Percentiles rank a stretch among this genome's conserved stretches.
phyloP scores from a whole-genome alignment of 179 eudicot genomes.

The Actinidia arguta region DNA sequence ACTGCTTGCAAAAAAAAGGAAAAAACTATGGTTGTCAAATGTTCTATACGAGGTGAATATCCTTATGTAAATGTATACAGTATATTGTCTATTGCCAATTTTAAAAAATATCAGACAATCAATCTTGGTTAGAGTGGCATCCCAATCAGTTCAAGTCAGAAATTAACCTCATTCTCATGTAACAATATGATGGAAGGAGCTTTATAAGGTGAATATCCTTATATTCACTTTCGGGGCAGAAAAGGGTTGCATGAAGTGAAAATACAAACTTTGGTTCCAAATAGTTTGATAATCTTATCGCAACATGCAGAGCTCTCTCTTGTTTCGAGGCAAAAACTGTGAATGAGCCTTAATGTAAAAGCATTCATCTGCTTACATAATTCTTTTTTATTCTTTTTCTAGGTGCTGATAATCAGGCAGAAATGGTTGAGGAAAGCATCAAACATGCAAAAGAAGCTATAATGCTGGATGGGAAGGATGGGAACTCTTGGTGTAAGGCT shows the following conservation, averaged over 20 bases:
- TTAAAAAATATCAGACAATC: neutral
- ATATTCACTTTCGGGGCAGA: neutral
- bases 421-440: slow-evolving; percentile 77
- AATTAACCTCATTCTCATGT: slow-evolving; percentile 3
- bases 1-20: too few species aligned
- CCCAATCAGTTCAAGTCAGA: neutral
- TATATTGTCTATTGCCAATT: neutral
- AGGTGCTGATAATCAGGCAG: slow-evolving; percentile 78
- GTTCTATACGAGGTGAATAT: neutral
- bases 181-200: neutral
- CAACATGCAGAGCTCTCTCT: slow-evolving; percentile 3
- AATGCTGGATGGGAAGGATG: slow-evolving; percentile 84
- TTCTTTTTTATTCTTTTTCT: slow-evolving; percentile 30
- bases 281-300: neutral
- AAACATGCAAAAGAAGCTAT: slow-evolving; percentile 93
- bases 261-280: neutral
- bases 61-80: neutral
- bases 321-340: neutral
- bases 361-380: neutral
- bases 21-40: neutral
- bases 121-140: neutral
- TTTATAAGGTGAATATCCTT: too few species aligned
- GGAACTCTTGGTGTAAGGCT: slow-evolving; percentile 96
- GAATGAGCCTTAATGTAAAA: neutral
- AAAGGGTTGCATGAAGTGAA: neutral